A percentile compares a stretch with the other conserved stretches of the same genome.
phyloP scores from a whole-genome alignment of 768 basidiomycete genomes.

The Leccinellum rugosiceps region DNA sequence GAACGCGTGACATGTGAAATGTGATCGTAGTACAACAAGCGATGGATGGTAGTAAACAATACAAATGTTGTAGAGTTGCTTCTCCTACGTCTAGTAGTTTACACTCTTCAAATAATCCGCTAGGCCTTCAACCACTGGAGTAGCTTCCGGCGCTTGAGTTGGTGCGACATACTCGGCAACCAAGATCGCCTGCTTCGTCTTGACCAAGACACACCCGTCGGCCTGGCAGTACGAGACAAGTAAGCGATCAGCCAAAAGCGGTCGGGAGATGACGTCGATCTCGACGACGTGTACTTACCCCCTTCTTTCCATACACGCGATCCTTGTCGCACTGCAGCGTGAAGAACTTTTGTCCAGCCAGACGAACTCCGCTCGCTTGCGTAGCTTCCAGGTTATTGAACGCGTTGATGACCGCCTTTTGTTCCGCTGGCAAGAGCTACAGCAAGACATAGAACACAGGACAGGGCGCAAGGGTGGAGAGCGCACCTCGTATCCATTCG shows the following conservation, averaged over 20 bases:
- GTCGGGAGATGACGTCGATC: not conserved
- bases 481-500: slow-evolving; percentile 18
- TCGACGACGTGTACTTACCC: slow-evolving; percentile 41
- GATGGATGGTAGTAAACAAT: not conserved
- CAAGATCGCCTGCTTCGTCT: slow-evolving; percentile 83
- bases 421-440: slow-evolving; percentile 23
- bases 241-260: not conserved
- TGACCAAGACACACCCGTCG: slow-evolving; percentile 69
- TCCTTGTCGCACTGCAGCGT: slow-evolving; percentile 46
- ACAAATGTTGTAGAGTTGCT: not conserved
- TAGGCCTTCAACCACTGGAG: slow-evolving; percentile 59
- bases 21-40: no score
- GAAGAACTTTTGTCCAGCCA: slow-evolving; percentile 76
- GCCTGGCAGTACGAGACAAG: slow-evolving; percentile 41
- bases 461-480: not conserved
- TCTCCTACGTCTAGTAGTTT: slow-evolving; percentile 41
- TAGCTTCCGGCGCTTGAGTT: slow-evolving; percentile 62
- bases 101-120: slow-evolving; percentile 74
- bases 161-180: slow-evolving; percentile 73
- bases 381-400: slow-evolving; percentile 40
- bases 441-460: not conserved
- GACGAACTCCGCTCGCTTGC: slow-evolving; percentile 58
- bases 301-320: slow-evolving; percentile 75
- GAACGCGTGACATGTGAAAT: not conserved
- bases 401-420: slow-evolving; percentile 32